Conservation (phyloP, 2,329 filamentous ascomycete species). For the Aspergillus sp. region DNA sequence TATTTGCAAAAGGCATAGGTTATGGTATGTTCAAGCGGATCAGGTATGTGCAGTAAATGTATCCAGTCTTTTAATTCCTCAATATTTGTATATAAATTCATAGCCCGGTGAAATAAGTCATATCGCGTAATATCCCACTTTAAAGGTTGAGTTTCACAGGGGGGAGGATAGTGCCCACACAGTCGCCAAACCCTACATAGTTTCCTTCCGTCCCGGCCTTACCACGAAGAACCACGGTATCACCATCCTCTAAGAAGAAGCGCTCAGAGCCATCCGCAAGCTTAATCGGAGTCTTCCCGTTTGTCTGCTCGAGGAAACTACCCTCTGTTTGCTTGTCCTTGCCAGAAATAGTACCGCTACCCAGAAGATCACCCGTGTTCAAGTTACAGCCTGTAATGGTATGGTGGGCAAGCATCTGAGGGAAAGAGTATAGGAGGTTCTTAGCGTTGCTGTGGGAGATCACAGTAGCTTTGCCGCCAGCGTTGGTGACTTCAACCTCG, state of each 20-base stretch:
- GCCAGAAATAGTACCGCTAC: constrained; percentile 77
- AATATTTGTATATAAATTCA: no score
- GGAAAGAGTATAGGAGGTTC: constrained; percentile 77
- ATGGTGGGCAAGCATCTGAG: constrained; percentile 80
- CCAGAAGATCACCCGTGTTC: constrained; percentile 71
- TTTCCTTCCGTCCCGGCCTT: constrained; percentile 64
- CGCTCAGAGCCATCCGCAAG: constrained; percentile 66
- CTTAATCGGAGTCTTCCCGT: constrained; percentile 65
- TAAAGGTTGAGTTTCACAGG: constrained; percentile 33
- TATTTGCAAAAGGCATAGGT: no score
- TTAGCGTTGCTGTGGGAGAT: constrained; percentile 62
- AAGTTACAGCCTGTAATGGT: constrained; percentile 74
- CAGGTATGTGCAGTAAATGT: no score
- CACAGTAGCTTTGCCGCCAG: constrained; percentile 54
- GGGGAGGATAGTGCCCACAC: constrained; percentile 61
- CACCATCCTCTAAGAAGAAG: constrained; percentile 72
- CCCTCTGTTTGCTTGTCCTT: constrained; percentile 59
- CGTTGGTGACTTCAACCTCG: constrained; percentile 56
- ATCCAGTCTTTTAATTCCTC: no score
- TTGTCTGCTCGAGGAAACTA: constrained; percentile 70
- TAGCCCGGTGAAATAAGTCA: no score
- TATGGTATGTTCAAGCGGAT: no score
- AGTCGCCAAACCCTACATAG: constrained; percentile 77
- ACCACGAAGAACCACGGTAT: constrained; percentile 67
- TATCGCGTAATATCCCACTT: background rate